These are phyloP conservation scores for Gentiana dahurica DNA, from an alignment of 257 asterid species.

Conservation along the genomic window DNA sequence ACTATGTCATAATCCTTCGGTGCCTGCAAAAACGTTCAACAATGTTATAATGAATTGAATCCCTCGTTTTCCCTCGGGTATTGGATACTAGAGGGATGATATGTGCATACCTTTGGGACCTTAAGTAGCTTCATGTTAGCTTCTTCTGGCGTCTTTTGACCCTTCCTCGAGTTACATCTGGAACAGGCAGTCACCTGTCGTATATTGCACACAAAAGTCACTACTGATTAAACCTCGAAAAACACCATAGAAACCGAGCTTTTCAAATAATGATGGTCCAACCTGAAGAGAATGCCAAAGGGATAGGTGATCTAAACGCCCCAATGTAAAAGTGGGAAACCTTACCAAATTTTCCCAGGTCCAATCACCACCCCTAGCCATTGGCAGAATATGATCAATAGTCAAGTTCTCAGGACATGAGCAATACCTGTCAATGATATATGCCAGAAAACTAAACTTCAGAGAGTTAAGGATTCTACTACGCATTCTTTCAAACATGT, in stretches of 20 bases:
- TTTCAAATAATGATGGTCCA: too few relatives aligned
- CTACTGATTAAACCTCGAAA: too few relatives aligned
- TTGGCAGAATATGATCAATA: slow-evolving; percentile 71
- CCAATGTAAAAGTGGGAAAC: not conserved
- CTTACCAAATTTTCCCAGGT: slow-evolving; percentile 92
- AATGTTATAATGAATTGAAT: too few relatives aligned
- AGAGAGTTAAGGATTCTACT: too few relatives aligned
- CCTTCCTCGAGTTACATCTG: slow-evolving; percentile 74
- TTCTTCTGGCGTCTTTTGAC: slow-evolving; percentile 76
- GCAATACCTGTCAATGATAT: slow-evolving; percentile 49
- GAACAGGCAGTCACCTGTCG: slow-evolving; percentile 81
- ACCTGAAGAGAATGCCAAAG: too few relatives aligned
- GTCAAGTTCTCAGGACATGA: slow-evolving; percentile 64
- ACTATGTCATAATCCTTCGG: slow-evolving; percentile 71
- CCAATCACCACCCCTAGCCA: slow-evolving; percentile 88
- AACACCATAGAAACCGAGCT: too few relatives aligned
- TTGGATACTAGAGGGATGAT: too few relatives aligned
- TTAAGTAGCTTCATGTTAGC: slow-evolving; percentile 66
- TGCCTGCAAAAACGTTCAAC: slow-evolving; percentile 29
- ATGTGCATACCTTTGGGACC: slow-evolving; percentile 54
- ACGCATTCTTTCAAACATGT: too few relatives aligned
- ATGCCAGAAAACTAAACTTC: not conserved
- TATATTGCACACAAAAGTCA: too few relatives aligned
- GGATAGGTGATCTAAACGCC: too few relatives aligned
- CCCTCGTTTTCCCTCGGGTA: too few relatives aligned